Conservation (phyloP, 148 eudicot genomes). For the Spergularia bocconei region DNA sequence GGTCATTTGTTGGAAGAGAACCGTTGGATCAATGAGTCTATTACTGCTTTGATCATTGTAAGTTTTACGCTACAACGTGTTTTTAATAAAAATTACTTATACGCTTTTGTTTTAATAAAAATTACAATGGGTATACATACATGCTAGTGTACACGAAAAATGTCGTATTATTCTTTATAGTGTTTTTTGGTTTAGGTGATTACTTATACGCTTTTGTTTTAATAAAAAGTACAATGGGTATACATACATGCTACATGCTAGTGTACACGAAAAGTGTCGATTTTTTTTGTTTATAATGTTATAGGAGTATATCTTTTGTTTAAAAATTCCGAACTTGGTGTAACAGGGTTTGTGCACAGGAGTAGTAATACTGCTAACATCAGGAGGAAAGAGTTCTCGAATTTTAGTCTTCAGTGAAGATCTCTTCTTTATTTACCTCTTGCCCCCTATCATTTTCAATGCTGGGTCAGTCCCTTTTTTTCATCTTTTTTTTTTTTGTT, state of each 20-base stretch:
- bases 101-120: too few species aligned
- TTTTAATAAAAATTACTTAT: neutral
- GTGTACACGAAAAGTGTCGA: too few species aligned
- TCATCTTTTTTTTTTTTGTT: too few species aligned
- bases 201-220: too few species aligned
- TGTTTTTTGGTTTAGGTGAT: too few species aligned
- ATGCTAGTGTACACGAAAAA: too few species aligned
- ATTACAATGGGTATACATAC: too few species aligned
- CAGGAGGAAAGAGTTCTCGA: conserved; percentile 59
- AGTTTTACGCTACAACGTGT: conserved; percentile 21
- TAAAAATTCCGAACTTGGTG: neutral
- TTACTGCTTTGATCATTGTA: conserved; percentile 57
- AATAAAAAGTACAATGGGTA: too few species aligned
- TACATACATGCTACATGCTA: too few species aligned
- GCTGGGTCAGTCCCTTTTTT: conserved; percentile 49
- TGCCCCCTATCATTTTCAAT: conserved; percentile 76
- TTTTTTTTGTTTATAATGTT: too few species aligned
- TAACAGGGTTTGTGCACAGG: conserved; percentile 63
- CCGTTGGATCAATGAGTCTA: conserved; percentile 75
- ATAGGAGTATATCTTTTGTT: too few species aligned
- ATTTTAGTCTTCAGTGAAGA: conserved; percentile 66
- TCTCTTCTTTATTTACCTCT: conserved; percentile 73
- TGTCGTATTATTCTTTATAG: too few species aligned
- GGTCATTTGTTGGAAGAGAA: conserved; percentile 73
- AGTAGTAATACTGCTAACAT: conserved; percentile 46